Evolutionary conservation across 306 rosid species (phyloP).

Genomic region (Dalbergia oliveri): DNA sequence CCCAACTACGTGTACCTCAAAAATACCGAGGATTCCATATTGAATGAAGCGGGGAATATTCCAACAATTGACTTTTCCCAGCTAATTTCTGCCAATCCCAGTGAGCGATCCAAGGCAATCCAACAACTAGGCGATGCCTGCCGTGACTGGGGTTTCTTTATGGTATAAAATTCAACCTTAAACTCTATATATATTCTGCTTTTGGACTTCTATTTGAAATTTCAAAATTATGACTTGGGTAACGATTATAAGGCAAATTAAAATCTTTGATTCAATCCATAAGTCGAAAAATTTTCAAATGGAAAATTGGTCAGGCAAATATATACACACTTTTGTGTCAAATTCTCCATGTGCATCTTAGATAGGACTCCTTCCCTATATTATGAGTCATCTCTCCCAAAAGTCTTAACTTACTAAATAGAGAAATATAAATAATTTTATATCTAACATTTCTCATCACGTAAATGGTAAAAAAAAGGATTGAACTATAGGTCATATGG

Average conservation of each 20-base stretch:
- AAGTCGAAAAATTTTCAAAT: too few relatives aligned
- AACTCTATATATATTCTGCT: neutral
- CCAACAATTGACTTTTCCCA: slow-evolving; percentile 58
- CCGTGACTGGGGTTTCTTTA: slow-evolving; percentile 67
- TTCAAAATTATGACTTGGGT: neutral
- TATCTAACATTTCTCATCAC: too few relatives aligned
- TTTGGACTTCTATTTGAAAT: neutral
- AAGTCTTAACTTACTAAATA: too few relatives aligned
- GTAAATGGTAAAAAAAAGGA: too few relatives aligned
- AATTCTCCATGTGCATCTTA: neutral
- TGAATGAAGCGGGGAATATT: slow-evolving; percentile 31
- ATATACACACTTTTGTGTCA: neutral
- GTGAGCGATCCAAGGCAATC: slow-evolving; percentile 43
- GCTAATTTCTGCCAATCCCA: slow-evolving; percentile 48
- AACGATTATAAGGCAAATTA: neutral
- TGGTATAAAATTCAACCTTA: slow-evolving; percentile 45
- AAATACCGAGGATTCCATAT: neutral
- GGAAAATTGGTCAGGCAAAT: too few relatives aligned
- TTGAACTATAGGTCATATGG: too few relatives aligned
- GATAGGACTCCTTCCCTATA: neutral
- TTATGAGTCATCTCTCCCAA: too few relatives aligned
- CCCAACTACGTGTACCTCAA: slow-evolving; percentile 39
- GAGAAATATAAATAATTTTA: too few relatives aligned
- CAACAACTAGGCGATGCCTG: slow-evolving; percentile 57
- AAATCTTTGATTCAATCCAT: too few relatives aligned